These are phyloP conservation scores for Dunaliella sp. DNA, from an alignment of 139 green algal genomes.

Conservation along the genomic window DNA sequence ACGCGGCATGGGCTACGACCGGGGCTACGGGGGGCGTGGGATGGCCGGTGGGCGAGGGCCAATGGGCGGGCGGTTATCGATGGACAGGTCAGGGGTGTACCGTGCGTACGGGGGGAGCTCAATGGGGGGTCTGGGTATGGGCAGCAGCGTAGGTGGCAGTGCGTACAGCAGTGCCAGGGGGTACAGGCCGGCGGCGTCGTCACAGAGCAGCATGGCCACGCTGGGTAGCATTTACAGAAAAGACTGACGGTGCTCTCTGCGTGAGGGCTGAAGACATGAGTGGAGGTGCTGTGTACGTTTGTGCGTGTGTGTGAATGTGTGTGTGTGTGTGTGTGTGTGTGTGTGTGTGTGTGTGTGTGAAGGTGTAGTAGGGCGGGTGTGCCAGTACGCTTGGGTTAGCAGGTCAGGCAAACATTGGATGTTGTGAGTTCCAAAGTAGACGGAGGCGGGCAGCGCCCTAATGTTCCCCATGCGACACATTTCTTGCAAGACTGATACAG, in stretches of 20 bases:
- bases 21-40: neutral
- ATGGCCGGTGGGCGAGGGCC: neutral
- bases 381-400: no score
- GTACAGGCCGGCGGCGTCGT: neutral
- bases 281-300: no score
- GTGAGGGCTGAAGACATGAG: no score
- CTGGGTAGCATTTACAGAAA: neutral
- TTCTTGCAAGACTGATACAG: no score
- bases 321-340: no score
- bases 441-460: no score
- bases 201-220: neutral
- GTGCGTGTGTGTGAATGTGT: neutral
- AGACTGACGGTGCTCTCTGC: neutral
- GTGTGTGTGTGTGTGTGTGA: neutral
- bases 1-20: neutral
- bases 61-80: neutral
- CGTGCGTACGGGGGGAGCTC: neutral
- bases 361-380: neutral
- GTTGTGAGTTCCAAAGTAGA: no score
- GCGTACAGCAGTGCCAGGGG: neutral
- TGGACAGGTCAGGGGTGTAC: neutral
- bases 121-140: neutral
- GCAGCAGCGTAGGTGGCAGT: neutral
- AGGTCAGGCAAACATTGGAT: neutral
- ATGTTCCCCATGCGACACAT: no score